phyloP scores from a whole-genome alignment of 768 basidiomycete species.

The Rhizopogon vesiculosus region DNA sequence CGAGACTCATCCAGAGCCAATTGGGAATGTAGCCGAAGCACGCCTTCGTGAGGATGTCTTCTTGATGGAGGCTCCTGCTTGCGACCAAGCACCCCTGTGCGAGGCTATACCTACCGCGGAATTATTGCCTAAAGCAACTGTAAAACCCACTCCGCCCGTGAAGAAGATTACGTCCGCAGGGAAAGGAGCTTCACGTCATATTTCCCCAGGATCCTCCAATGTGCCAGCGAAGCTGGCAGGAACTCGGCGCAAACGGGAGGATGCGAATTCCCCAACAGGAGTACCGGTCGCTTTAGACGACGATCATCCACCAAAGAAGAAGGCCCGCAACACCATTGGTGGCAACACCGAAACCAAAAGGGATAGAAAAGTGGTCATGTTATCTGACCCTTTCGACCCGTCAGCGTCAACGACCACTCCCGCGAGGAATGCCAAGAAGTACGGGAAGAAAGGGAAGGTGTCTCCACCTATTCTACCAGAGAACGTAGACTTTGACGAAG shows the following conservation, averaged over 20 bases:
- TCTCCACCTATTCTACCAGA: conserved; percentile 22
- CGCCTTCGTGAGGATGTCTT: neutral
- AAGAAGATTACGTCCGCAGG: neutral
- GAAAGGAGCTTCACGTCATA: neutral
- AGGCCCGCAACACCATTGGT: neutral
- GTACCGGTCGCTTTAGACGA: neutral
- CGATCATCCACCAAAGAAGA: conserved; percentile 17
- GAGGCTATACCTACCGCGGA: neutral
- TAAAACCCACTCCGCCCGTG: neutral
- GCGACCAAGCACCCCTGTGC: neutral
- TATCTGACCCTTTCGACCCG: neutral
- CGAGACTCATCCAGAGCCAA: neutral
- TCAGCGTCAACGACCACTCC: conserved; percentile 1
- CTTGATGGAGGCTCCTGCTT: neutral
- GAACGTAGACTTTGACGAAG: conserved; percentile 28
- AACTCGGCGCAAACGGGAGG: conserved; percentile 23
- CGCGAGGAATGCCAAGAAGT: conserved; percentile 22
- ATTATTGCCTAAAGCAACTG: neutral
- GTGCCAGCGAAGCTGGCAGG: conserved; percentile 13
- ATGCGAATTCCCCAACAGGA: neutral
- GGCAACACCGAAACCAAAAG: neutral
- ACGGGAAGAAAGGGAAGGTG: conserved; percentile 27
- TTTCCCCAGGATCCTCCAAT: neutral
- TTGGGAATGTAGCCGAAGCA: neutral
- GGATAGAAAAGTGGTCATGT: neutral